Percentiles rank a stretch among this genome's conserved stretches.
These are phyloP conservation scores for Magnolia sinica DNA, from an alignment of 164 flowering plant species.

Conservation along the genomic window DNA sequence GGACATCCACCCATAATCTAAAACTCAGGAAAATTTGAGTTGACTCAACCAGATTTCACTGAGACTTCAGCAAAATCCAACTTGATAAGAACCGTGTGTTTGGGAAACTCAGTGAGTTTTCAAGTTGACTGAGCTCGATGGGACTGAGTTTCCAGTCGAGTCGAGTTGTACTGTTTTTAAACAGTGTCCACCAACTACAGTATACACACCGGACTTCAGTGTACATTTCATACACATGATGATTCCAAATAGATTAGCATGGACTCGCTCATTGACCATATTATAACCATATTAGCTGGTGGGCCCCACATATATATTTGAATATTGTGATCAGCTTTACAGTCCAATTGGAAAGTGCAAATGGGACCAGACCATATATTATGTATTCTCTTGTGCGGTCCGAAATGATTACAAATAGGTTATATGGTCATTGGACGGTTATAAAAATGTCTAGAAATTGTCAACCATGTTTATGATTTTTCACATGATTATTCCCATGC, in stretches of 20 bases:
- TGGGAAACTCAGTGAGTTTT: no score
- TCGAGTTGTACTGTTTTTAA: neutral
- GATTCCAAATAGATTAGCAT: neutral
- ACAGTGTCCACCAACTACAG: neutral
- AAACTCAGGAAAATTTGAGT: no score
- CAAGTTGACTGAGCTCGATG: no score
- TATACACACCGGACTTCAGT: neutral
- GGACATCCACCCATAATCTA: no score
- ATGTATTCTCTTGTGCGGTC: neutral
- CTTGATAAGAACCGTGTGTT: no score
- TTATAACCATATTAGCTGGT: no score
- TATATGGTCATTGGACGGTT: neutral
- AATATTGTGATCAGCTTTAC: slow-evolving; percentile 2
- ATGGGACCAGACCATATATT: neutral
- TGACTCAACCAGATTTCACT: no score
- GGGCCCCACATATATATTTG: neutral
- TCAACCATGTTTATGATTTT: slow-evolving; percentile 1
- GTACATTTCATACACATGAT: neutral
- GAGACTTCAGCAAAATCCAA: no score
- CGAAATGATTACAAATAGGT: neutral
- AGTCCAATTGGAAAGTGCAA: neutral
- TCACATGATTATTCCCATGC: neutral
- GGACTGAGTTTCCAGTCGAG: no score
- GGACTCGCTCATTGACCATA: neutral
- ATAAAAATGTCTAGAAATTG: neutral